phyloP scores from a whole-genome alignment of 2,329 filamentous ascomycete species.

The Lachnellula cervina region DNA sequence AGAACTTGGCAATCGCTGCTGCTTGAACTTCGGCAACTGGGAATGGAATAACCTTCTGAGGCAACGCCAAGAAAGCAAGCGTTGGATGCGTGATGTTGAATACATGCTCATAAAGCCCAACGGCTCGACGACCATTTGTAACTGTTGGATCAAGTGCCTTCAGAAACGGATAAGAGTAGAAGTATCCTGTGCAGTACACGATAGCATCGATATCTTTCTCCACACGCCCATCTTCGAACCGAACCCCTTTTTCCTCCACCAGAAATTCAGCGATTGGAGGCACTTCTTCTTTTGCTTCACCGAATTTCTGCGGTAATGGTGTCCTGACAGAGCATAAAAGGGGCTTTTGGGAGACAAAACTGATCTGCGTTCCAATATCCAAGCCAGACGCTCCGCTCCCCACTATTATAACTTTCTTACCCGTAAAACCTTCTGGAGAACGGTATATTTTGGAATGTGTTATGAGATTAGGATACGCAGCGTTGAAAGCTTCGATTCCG shows the following conservation, averaged over 20 bases:
- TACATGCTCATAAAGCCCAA: conserved; percentile 73
- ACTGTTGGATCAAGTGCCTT: conserved; percentile 45
- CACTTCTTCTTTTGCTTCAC: conserved; percentile 41
- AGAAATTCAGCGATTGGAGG: conserved; percentile 55
- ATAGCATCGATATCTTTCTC: conserved; percentile 69
- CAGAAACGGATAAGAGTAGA: conserved; percentile 77
- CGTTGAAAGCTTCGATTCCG: conserved; percentile 56
- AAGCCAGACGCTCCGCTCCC: conserved; percentile 81
- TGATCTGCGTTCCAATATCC: conserved; percentile 78
- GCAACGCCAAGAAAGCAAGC: conserved; percentile 69
- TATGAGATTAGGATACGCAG: conserved; percentile 54
- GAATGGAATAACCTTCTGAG: conserved; percentile 85
- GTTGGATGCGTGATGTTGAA: conserved; percentile 73
- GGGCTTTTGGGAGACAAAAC: conserved; percentile 50
- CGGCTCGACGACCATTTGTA: conserved; percentile 63
- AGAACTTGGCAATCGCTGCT: conserved; percentile 71
- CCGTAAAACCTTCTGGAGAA: conserved; percentile 53
- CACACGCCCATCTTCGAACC: conserved; percentile 60
- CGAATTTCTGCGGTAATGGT: conserved; percentile 37
- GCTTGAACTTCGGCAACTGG: conserved; percentile 74
- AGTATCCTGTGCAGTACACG: conserved; percentile 85
- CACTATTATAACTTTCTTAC: conserved; percentile 75
- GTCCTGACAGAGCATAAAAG: conserved; percentile 61
- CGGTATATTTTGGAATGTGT: conserved; percentile 80
- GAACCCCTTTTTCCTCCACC: conserved; percentile 51